Conservation (phyloP, 2,329 filamentous ascomycete genomes). For the Biscogniauxia sp. region DNA sequence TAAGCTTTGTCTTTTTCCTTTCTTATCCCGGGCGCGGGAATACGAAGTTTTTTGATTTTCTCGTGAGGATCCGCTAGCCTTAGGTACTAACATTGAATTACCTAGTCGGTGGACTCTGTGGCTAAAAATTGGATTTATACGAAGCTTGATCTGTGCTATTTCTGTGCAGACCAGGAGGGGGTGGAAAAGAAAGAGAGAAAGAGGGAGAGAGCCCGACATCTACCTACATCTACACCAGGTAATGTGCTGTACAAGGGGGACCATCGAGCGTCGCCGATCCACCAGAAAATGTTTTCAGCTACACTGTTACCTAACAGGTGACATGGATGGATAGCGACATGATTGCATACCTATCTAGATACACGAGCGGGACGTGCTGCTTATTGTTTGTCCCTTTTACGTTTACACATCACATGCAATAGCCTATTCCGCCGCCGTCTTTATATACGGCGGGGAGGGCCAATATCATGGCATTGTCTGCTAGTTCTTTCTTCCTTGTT, state of each 20-base stretch:
- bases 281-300: background rate
- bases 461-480: background rate
- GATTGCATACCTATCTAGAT: background rate
- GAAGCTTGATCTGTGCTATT: background rate
- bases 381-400: background rate
- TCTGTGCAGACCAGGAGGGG: background rate
- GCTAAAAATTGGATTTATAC: background rate
- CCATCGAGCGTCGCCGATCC: background rate
- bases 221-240: too few species aligned
- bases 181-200: too few species aligned
- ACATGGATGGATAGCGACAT: background rate
- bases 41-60: background rate
- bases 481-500: background rate
- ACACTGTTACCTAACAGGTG: background rate
- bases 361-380: background rate
- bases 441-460: background rate
- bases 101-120: background rate
- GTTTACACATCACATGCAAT: too few species aligned
- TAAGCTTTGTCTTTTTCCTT: background rate
- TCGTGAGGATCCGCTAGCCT: background rate
- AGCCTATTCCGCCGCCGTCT: background rate
- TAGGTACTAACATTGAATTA: too few species aligned
- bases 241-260: too few species aligned
- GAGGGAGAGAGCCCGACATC: too few species aligned
- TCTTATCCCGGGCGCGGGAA: background rate